Evolutionary conservation across 2,329 filamentous ascomycete genomes (phyloP).

Genomic region (Celoporthe dispersa): DNA sequence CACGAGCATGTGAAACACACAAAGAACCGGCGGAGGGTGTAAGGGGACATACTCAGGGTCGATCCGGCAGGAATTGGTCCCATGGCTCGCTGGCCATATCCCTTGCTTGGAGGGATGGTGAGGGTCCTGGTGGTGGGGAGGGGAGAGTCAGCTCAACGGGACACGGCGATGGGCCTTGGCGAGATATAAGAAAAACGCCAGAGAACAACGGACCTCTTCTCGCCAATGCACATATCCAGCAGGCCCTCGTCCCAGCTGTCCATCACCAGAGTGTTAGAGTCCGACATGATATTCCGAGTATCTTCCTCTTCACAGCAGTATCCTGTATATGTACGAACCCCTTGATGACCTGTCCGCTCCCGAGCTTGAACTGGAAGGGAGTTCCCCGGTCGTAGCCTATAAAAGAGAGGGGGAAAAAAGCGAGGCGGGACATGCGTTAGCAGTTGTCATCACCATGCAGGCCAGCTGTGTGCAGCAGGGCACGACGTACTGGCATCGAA

Average conservation of each 20-base stretch:
- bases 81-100: slow-evolving; percentile 75
- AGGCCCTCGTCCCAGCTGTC: slow-evolving; percentile 86
- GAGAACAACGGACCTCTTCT: slow-evolving; percentile 66
- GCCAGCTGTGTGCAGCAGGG: not conserved
- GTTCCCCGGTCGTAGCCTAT: slow-evolving; percentile 73
- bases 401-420: not conserved
- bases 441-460: slow-evolving; percentile 11
- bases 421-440: not conserved
- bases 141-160: slow-evolving; percentile 27
- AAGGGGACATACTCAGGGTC: slow-evolving; percentile 66
- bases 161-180: not conserved
- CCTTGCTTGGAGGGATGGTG: slow-evolving; percentile 85
- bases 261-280: slow-evolving; percentile 31
- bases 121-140: slow-evolving; percentile 59
- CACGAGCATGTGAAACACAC: not conserved
- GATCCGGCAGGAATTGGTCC: slow-evolving; percentile 84
- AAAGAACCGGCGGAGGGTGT: not conserved
- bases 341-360: slow-evolving; percentile 83
- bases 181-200: not conserved
- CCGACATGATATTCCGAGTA: not conserved
- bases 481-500: slow-evolving; percentile 74
- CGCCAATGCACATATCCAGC: slow-evolving; percentile 92
- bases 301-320: not conserved
- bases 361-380: slow-evolving; percentile 81
- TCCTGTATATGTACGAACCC: slow-evolving; percentile 59